Evolutionary conservation across 75 land plant species (phyloP).

Genomic region (Selaginella moellendorffii): DNA sequence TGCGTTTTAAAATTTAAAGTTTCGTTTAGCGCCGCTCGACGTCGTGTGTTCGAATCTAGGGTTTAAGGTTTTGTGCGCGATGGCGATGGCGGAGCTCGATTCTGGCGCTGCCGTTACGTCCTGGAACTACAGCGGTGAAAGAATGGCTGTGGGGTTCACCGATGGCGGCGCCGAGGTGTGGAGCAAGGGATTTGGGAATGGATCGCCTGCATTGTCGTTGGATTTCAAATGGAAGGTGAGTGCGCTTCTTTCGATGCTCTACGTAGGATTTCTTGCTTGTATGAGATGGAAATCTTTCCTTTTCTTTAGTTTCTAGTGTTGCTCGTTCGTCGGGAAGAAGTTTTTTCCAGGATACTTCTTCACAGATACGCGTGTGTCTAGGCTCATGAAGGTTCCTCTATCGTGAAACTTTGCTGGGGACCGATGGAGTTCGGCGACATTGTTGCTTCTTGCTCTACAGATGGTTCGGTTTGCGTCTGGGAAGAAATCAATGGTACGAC

Average conservation of each 20-base stretch:
- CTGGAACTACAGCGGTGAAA: conserved; percentile 14
- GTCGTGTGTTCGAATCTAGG: too few species aligned
- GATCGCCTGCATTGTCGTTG: not conserved
- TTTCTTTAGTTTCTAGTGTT: too few species aligned
- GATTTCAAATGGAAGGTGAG: conserved; percentile 15
- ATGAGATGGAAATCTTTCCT: not conserved
- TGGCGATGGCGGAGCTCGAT: not conserved
- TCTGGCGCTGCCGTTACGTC: conserved; percentile 1
- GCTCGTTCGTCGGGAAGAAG: too few species aligned
- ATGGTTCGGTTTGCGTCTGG: conserved; percentile 76
- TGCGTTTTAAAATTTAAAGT: too few species aligned
- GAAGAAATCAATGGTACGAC: conserved; percentile 38
- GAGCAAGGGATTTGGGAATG: not conserved
- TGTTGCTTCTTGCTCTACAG: conserved; percentile 49
- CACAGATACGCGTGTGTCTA: not conserved
- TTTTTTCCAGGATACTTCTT: too few species aligned
- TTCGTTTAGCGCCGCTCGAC: too few species aligned
- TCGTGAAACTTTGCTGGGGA: conserved; percentile 59
- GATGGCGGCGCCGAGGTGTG: conserved; percentile 18
- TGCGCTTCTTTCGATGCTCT: not conserved
- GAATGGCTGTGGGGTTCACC: conserved; percentile 11
- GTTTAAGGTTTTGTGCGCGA: not conserved
- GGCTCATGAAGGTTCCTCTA: conserved; percentile 33
- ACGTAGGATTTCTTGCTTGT: not conserved
- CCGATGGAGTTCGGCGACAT: conserved; percentile 83